phyloP scores from a whole-genome alignment of 2,329 filamentous ascomycete species.

The Thelonectria blattea region DNA sequence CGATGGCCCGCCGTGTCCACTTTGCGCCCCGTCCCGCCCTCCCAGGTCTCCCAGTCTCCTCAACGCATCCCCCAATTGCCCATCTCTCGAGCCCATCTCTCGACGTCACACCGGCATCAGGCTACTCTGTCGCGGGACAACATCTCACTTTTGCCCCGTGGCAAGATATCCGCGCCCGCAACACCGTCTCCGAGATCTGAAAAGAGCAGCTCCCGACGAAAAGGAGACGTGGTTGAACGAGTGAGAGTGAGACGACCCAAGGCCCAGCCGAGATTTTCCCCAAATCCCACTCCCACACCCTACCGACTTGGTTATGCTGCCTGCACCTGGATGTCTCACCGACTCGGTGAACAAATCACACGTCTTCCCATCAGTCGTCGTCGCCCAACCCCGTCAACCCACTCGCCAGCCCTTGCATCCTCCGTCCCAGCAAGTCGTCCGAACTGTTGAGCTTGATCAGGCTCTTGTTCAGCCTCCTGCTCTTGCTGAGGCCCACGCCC shows the following conservation, averaged over 20 bases:
- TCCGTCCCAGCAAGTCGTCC: slow-evolving; percentile 61
- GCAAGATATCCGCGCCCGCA: slow-evolving; percentile 21
- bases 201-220: neutral
- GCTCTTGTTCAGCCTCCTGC: slow-evolving; percentile 54
- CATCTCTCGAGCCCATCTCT: neutral
- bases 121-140: slow-evolving; percentile 19
- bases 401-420: slow-evolving; percentile 64
- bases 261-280: neutral
- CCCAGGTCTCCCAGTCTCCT: slow-evolving; percentile 1
- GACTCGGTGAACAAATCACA: neutral
- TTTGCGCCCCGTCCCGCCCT: slow-evolving; percentile 20
- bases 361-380: slow-evolving; percentile 42
- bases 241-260: neutral
- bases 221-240: neutral
- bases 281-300: neutral
- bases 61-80: neutral
- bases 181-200: slow-evolving; percentile 27
- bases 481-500: slow-evolving; percentile 37
- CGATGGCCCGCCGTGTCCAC: slow-evolving; percentile 16
- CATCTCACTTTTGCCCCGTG: slow-evolving; percentile 23
- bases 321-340: too few species aligned
- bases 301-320: too few species aligned
- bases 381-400: slow-evolving; percentile 57
- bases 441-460: slow-evolving; percentile 62
- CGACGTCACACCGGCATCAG: slow-evolving; percentile 22